phyloP scores from a whole-genome alignment of 192 early-diverging fungal species.

The Geranomyces variabilis region DNA sequence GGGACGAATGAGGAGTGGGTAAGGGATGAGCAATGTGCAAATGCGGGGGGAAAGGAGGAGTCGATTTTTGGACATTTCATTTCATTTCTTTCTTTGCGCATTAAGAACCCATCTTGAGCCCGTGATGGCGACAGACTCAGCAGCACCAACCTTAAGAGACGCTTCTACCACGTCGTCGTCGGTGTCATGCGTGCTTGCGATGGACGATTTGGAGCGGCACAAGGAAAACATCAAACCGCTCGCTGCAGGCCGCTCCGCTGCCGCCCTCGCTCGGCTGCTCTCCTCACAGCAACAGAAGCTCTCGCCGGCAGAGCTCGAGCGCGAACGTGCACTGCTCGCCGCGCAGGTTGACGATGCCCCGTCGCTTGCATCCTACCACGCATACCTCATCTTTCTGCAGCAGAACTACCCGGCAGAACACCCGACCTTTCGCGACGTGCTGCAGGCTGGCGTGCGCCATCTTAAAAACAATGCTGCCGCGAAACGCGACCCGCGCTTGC shows the following conservation, averaged over 20 bases:
- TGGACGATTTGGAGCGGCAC: slow-evolving; percentile 62
- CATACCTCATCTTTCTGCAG: slow-evolving; percentile 47
- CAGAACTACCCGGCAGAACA: slow-evolving; percentile 37
- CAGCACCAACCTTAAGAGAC: too few relatives aligned
- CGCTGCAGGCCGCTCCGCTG: slow-evolving; percentile 67
- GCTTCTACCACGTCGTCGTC: too few relatives aligned
- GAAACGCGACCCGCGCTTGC: slow-evolving; percentile 52
- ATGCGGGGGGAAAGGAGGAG: too few relatives aligned
- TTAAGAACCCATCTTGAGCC: too few relatives aligned
- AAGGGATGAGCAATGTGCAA: too few relatives aligned
- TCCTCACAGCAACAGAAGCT: not conserved
- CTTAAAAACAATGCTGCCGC: slow-evolving; percentile 46
- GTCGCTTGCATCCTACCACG: slow-evolving; percentile 42
- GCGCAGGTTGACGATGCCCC: slow-evolving; percentile 21
- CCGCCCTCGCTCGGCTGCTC: slow-evolving; percentile 44
- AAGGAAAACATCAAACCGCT: slow-evolving; percentile 80
- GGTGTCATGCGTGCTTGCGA: not conserved
- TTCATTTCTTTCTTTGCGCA: too few relatives aligned
- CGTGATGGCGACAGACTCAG: too few relatives aligned
- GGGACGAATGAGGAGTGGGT: too few relatives aligned
- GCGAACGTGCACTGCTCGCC: slow-evolving; percentile 3
- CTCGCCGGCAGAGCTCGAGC: slow-evolving; percentile 3
- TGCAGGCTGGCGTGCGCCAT: slow-evolving; percentile 37
- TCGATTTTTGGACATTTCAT: too few relatives aligned
- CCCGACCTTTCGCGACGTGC: slow-evolving; percentile 11